Base-by-base conservation (phyloP, 2,329 filamentous ascomycete species). In the Monilinia fructicola region DNA sequence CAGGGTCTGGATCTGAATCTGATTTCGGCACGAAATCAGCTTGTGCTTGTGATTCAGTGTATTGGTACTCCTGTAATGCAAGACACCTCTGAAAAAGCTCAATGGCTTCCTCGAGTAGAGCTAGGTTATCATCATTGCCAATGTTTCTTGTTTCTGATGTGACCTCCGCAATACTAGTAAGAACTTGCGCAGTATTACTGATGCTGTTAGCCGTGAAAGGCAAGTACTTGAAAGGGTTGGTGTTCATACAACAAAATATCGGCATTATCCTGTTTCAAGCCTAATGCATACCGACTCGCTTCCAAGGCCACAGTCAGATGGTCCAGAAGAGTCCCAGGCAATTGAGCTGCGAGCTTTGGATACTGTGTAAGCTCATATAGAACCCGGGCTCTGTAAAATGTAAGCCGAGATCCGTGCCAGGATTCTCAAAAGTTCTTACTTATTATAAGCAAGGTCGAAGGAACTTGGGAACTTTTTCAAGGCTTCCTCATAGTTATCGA, bases 361-460 rank as follows among this genome's bases (percentile, higher is more conserved):
- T 91, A 85, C 69, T 90, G 88, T 26, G 87, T 86, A 67, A 91
- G 83, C 74, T 90, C 87, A 73, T 90, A 87, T 75, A 91, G 84
- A 42, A 91, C 81, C 69, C 88, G 83, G 35, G 89, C 89, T 78
- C 86, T 89, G 68, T 21, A 11, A 31, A 1, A 48, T 38, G 48
- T 71, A 28, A 73, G 68, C 63, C 53, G 23, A 48, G 21, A 44
- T 56, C 62, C 53, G 64, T 65, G n/a, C 56, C 44, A n/a, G 12
- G 12, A 31, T 26, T 53, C 23, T 6, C 16, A 78, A 26, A 23
- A 21, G 44, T 23, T 23, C 83, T 72, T 77, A 88, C 85, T 90
- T 91, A 76, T 92, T 92, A 76, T 92, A 92, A 14, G 89, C 88
- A 46, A 92, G 80, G 77, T 92, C 90, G 77, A 91, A 88, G 26